Evolutionary conservation across 345 rosid genomes (phyloP).

Genomic region (Leavenworthia alabamica): DNA sequence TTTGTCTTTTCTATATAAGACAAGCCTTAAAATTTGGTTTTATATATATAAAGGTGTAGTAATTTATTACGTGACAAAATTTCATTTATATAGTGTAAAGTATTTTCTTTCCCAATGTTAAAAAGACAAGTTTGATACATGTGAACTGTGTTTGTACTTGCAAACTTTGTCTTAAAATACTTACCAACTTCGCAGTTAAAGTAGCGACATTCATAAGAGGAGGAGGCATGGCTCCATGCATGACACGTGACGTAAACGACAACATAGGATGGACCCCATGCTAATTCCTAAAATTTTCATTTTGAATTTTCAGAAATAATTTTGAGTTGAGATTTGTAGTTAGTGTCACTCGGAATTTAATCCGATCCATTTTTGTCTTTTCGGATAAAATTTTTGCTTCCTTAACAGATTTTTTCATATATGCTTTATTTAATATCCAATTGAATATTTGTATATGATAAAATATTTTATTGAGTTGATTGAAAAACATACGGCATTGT

Average conservation of each 20-base stretch:
- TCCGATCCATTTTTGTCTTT: background rate
- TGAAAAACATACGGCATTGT: too few relatives aligned
- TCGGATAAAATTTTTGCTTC: background rate
- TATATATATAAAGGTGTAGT: background rate
- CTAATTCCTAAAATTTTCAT: background rate
- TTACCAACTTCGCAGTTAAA: background rate
- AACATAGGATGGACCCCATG: slow-evolving; percentile 8
- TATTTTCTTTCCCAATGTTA: background rate
- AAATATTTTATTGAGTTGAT: too few relatives aligned
- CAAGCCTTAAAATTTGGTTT: background rate
- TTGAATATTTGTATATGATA: background rate
- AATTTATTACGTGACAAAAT: background rate
- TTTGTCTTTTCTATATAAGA: background rate
- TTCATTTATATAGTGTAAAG: background rate
- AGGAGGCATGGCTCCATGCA: slow-evolving; percentile 17
- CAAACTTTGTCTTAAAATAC: background rate
- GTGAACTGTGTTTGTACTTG: background rate
- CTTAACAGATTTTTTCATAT: background rate
- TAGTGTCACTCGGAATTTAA: background rate
- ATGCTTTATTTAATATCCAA: background rate
- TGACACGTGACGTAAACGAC: slow-evolving; percentile 22
- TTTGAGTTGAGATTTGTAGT: slow-evolving; percentile 16
- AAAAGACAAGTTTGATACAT: background rate
- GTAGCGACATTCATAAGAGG: background rate
- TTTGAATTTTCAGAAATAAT: background rate